Evolutionary conservation across 352 stramenopile genomes (phyloP), one percentile per base, ranked within the genome.

Genomic region (Globisporangium cystogenes): DNA sequence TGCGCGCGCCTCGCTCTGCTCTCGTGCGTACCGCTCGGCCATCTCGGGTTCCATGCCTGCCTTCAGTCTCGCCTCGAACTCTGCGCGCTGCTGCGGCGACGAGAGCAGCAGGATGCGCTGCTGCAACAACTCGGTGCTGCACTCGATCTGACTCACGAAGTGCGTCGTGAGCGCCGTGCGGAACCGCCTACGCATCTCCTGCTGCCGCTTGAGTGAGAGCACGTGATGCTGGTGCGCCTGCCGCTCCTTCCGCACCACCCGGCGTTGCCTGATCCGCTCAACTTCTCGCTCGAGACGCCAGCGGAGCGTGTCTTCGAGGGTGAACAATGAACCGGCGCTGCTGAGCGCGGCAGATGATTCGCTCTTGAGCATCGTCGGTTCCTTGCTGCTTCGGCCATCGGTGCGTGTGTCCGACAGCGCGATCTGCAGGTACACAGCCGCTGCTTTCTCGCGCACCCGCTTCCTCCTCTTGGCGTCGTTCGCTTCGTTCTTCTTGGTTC

Each of bases 41-140:
- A 86, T 57, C 48, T 83, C 76, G 5, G 79, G 79, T 53, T 90
- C 76, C 11, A 81, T 56, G 29, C 53, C 58, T 16, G 74, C 52
- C 36, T 48, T 62, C 11, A 62, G 68, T 12, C 62, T 50, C 27
- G 59, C 33, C 18, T 76, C 57, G 59, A 72, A 58, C 18, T 90
- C 67, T 6, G 68, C 67, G 7, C 72, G 43, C 23, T 74, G 65
- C 44, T 86, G 74, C 0, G 72, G 74, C 1, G 74, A 72, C 2
- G 72, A 73, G 16, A 87, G 57, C 1, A 87, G 40, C 55, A 90
- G 37, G 41, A 87, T 86, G 2, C 67, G 62, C 51, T 87, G 76
- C 36, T 74, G 66, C 48, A 79, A 68, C 1, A 88, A 45, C 43
- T 87, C 73, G 0, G 62, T 63, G 45, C 70, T 85, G 46, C 57